Evolutionary conservation across 306 rosid species (phyloP).

Genomic region (Glycyrrhiza uralensis): DNA sequence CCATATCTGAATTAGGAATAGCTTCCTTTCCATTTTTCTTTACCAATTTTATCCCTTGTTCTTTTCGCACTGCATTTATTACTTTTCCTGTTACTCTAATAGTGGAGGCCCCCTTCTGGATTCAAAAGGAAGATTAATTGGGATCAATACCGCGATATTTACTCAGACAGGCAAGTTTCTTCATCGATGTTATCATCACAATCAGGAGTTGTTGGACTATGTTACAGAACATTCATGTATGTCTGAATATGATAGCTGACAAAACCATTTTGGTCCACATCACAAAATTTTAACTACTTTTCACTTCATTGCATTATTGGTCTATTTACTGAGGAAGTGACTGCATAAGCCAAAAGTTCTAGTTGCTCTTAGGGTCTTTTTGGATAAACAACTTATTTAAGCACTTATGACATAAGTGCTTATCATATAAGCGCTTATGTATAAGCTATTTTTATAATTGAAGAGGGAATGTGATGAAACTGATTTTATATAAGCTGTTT

Average conservation of each 20-base stretch:
- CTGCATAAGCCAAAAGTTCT: constrained; percentile 5
- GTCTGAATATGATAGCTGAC: constrained; percentile 9
- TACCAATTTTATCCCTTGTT: background rate
- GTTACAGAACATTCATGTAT: background rate
- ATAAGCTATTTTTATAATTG: background rate
- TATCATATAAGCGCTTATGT: background rate
- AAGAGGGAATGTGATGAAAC: background rate
- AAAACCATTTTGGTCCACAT: background rate
- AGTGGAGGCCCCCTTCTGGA: constrained; percentile 95
- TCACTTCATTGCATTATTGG: background rate
- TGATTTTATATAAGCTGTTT: background rate
- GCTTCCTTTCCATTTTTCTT: background rate
- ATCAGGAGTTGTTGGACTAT: background rate
- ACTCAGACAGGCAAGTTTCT: constrained; percentile 71
- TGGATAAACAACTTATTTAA: background rate
- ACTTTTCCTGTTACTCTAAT: constrained; percentile 34
- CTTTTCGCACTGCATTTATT: constrained; percentile 17
- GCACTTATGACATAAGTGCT: background rate
- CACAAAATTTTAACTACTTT: background rate
- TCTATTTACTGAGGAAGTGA: constrained; percentile 7
- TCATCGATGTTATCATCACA: background rate
- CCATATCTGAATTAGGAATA: background rate
- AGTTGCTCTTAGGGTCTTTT: constrained; percentile 8
- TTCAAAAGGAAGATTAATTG: constrained; percentile 88
- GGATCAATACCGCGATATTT: constrained; percentile 92